Conservation (phyloP, 345 rosid species). For the Mercurialis annua region DNA sequence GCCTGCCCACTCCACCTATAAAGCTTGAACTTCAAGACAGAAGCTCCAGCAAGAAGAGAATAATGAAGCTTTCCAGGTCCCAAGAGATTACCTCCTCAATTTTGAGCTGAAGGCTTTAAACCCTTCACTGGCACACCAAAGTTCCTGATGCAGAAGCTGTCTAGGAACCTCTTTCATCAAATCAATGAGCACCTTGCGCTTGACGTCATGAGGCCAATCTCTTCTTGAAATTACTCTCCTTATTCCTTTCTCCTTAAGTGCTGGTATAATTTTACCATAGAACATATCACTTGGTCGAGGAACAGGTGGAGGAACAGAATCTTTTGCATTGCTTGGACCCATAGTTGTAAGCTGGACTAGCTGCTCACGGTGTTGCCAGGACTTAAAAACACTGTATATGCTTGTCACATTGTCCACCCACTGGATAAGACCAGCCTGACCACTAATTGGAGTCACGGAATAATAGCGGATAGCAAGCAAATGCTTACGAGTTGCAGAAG, state of each 20-base stretch:
- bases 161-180: constrained; percentile 87
- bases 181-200: constrained; percentile 86
- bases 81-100: constrained; percentile 56
- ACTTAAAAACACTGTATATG: constrained; percentile 79
- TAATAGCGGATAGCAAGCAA: constrained; percentile 68
- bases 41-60: constrained; percentile 5
- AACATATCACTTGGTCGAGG: constrained; percentile 98
- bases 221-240: constrained; percentile 90
- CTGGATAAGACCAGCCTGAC: constrained; percentile 91
- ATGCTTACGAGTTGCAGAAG: constrained; percentile 46
- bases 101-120: constrained; percentile 83
- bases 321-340: constrained; percentile 51
- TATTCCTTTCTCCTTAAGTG: constrained; percentile 91
- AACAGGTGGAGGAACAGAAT: constrained; percentile 59
- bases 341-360: constrained; percentile 55
- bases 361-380: constrained; percentile 82
- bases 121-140: constrained; percentile 98
- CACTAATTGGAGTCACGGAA: constrained; percentile 90
- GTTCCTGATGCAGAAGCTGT: constrained; percentile 85
- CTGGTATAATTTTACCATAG: constrained; percentile 95
- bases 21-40: background rate
- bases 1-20: background rate
- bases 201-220: constrained; percentile 98
- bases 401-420: constrained; percentile 90
- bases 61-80: constrained; percentile 2